Base-by-base conservation (phyloP, 2,329 filamentous ascomycete species). In the Diaporthe batatas region DNA sequence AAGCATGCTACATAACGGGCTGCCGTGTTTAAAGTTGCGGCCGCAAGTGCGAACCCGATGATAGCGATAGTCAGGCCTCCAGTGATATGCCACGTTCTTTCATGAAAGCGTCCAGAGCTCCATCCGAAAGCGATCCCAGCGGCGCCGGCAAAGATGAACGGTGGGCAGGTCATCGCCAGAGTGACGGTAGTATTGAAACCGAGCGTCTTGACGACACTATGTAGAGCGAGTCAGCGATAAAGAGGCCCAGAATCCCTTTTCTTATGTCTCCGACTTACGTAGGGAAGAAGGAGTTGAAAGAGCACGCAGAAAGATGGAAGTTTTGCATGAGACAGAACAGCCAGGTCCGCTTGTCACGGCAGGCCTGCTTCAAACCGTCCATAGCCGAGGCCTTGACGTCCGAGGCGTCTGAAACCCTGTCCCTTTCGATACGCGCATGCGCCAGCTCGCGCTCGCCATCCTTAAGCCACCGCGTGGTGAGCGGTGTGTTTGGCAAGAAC, bases 111-210 rank as follows among this genome's bases (percentile, higher is more conserved):
- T 1, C 84, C 85, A 0, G 84, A 86, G 1, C 81, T 85, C 76
- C 83, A 82, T 1, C 82, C 84, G 6, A 82, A 81, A 2, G 82
- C 72, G 53, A 86, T 83, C 6, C 84, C 84, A 16, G 82, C 81
- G 32, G 81, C 81, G 4, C 82, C 84, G 0, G 86, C 85, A 18
- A 85, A 77, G 1, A 86, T 78, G 75, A 86, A 88, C 0, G 86
- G 86, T 0, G 86, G 86, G 70, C 80, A 82, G 32, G 83, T 85
- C 21, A 86, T 80, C 2, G 82, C 81, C 2, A 86, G 79, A 0
- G 84, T 85, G 44, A 84, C 81, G 1, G 81, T 85, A 1, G 75
- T 79, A 47, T 75, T 78, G 77, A 84, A 86, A 1, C 82, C 82
- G 2, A 85, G 80, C 1, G 81, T 82, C 51, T 80, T 77, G 49